Percentiles rank a stretch among this genome's conserved stretches.
phyloP scores from a whole-genome alignment of 352 stramenopile species.

The Pythium utonaiense region DNA sequence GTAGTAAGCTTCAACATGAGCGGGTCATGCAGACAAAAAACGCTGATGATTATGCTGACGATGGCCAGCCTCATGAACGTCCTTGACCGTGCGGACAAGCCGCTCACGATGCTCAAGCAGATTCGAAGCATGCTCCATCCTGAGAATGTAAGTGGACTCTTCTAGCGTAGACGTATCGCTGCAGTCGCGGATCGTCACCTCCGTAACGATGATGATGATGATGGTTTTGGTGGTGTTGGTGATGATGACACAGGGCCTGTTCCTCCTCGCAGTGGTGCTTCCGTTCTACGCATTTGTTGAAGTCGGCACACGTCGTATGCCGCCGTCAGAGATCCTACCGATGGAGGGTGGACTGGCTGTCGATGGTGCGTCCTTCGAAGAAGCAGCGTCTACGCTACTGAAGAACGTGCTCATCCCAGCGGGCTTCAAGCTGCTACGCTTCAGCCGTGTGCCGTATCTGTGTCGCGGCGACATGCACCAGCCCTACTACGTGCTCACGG shows the following conservation, averaged over 20 bases:
- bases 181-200: too few species aligned
- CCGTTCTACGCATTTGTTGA: conserved; percentile 83
- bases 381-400: conserved; percentile 50
- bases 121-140: conserved; percentile 74
- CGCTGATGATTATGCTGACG: too few species aligned
- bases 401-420: conserved; percentile 63
- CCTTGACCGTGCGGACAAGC: conserved; percentile 75
- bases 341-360: conserved; percentile 64
- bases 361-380: conserved; percentile 65
- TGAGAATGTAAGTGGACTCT: conserved; percentile 44
- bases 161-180: too few species aligned
- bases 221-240: too few species aligned
- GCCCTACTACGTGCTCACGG: conserved; percentile 83
- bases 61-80: conserved; percentile 72
- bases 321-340: conserved; percentile 55
- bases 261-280: conserved; percentile 75
- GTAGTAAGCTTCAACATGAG: too few species aligned
- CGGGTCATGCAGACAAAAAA: too few species aligned
- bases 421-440: conserved; percentile 74
- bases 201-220: too few species aligned
- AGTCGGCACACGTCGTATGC: conserved; percentile 58
- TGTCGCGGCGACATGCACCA: conserved; percentile 74
- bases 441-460: conserved; percentile 82
- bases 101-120: conserved; percentile 69
- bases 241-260: conserved; percentile 62